phyloP scores from a whole-genome alignment of 2,329 filamentous ascomycete species.

The Microcyclospora pomicola region DNA sequence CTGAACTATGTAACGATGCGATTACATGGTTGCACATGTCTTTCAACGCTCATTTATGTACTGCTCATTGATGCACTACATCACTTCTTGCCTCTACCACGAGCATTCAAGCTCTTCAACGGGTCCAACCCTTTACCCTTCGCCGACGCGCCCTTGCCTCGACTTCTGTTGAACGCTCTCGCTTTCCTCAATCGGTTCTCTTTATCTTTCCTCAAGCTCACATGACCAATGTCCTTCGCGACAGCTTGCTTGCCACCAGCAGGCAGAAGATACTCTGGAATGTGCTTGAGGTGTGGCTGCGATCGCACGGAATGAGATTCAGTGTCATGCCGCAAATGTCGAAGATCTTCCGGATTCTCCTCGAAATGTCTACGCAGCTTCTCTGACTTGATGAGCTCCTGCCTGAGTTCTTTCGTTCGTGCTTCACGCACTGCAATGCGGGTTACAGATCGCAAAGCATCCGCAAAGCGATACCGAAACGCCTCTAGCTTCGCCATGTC shows the following conservation, averaged over 20 bases:
- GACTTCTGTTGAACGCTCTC: constrained; percentile 29
- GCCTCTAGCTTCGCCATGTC: constrained; percentile 89
- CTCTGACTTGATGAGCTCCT: constrained; percentile 84
- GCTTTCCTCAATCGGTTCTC: constrained; percentile 37
- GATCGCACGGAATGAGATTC: constrained; percentile 72
- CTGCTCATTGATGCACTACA: neutral
- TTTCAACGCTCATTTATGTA: too few relatives aligned
- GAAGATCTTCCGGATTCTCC: constrained; percentile 82
- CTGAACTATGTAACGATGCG: too few relatives aligned
- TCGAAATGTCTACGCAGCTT: constrained; percentile 93
- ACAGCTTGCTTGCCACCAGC: constrained; percentile 55
- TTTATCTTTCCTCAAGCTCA: constrained; percentile 44
- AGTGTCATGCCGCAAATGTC: constrained; percentile 77
- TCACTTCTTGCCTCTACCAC: constrained; percentile 22
- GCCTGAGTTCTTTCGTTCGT: constrained; percentile 69
- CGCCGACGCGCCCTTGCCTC: constrained; percentile 38
- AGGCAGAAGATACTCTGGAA: constrained; percentile 86
- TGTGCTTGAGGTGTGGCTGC: constrained; percentile 82
- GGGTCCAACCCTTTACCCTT: constrained; percentile 63
- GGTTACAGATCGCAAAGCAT: constrained; percentile 81
- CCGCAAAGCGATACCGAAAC: constrained; percentile 88
- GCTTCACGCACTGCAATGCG: constrained; percentile 82
- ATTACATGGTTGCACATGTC: too few relatives aligned
- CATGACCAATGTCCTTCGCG: constrained; percentile 56
- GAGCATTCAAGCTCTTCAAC: constrained; percentile 67